These are phyloP conservation scores for Saksenaea oblongispora DNA, from an alignment of 371 early-diverging fungal species.

Conservation along the genomic window DNA sequence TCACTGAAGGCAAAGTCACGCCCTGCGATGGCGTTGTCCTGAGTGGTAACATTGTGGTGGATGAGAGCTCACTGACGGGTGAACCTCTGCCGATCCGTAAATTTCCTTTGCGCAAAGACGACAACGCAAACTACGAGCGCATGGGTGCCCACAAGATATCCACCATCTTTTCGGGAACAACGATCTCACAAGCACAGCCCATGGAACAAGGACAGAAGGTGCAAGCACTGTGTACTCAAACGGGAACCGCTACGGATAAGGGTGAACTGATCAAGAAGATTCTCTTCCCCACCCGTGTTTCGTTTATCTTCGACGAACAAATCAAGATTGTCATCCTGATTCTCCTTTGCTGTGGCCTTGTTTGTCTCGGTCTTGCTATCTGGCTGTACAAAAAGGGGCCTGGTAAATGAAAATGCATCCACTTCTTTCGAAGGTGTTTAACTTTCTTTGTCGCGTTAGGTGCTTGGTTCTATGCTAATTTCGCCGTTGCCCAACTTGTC, in stretches of 20 bases:
- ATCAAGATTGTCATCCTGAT: slow-evolving; percentile 65
- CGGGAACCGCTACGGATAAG: slow-evolving; percentile 78
- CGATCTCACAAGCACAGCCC: slow-evolving; percentile 49
- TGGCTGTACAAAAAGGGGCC: slow-evolving; percentile 40
- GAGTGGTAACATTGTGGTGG: slow-evolving; percentile 74
- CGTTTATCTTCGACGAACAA: slow-evolving; percentile 75
- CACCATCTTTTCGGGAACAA: slow-evolving; percentile 67
- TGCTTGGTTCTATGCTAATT: slow-evolving; percentile 40
- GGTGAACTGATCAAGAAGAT: slow-evolving; percentile 81
- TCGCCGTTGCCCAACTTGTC: slow-evolving; percentile 68
- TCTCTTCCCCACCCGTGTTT: slow-evolving; percentile 62
- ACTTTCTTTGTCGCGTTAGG: too few relatives aligned
- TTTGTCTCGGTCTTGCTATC: slow-evolving; percentile 52
- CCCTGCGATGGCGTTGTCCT: slow-evolving; percentile 71
- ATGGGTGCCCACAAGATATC: slow-evolving; percentile 46
- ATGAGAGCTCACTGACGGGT: slow-evolving; percentile 85
- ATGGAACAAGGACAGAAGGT: slow-evolving; percentile 12
- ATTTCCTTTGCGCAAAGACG: slow-evolving; percentile 58
- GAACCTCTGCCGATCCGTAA: slow-evolving; percentile 89
- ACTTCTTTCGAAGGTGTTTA: too few relatives aligned
- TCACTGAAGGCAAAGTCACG: slow-evolving; percentile 32
- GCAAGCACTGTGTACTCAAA: slow-evolving; percentile 64
- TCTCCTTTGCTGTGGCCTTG: slow-evolving; percentile 61
- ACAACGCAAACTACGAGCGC: slow-evolving; percentile 30
- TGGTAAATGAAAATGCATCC: background rate